Evolutionary conservation across 805 yeast genomes (phyloP).

Genomic region (Ogataea ramenticola): DNA sequence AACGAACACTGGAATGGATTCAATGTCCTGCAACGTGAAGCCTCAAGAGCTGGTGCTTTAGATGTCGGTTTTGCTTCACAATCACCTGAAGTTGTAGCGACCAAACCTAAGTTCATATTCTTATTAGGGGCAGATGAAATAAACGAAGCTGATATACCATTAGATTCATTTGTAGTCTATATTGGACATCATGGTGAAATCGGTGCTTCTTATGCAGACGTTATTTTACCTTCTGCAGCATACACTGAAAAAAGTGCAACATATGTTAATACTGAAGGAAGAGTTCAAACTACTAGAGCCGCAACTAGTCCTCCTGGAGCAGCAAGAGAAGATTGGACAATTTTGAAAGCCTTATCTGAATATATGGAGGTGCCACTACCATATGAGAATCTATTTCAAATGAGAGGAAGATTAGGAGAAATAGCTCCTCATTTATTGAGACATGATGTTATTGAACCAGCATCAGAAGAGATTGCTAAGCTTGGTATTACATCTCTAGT

Average conservation of each 20-base stretch:
- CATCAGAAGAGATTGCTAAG: conserved; percentile 46
- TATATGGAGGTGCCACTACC: conserved; percentile 65
- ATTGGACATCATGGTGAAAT: conserved; percentile 90
- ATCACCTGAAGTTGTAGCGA: conserved; percentile 35
- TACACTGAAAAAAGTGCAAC: conserved; percentile 84
- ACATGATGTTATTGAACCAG: conserved; percentile 70
- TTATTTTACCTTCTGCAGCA: conserved; percentile 79
- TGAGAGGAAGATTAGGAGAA: conserved; percentile 64
- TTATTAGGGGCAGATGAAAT: conserved; percentile 82
- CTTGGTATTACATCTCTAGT: conserved; percentile 42
- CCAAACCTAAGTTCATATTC: conserved; percentile 67
- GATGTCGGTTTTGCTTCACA: conserved; percentile 70
- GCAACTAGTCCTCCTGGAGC: conserved; percentile 84
- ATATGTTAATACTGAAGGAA: conserved; percentile 84
- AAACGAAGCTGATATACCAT: conserved; percentile 59
- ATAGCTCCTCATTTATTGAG: conserved; percentile 76
- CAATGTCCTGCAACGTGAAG: conserved; percentile 75
- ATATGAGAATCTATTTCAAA: conserved; percentile 62
- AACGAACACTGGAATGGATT: conserved; percentile 77
- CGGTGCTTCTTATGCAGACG: conserved; percentile 86
- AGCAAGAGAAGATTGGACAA: conserved; percentile 91
- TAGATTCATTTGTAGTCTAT: conserved; percentile 81
- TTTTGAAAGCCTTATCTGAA: conserved; percentile 75
- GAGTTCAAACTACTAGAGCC: conserved; percentile 79
- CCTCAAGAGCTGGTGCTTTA: conserved; percentile 81